Base-by-base conservation (phyloP, 2,329 filamentous ascomycete genomes). In the Neoarthrinium moseri region DNA sequence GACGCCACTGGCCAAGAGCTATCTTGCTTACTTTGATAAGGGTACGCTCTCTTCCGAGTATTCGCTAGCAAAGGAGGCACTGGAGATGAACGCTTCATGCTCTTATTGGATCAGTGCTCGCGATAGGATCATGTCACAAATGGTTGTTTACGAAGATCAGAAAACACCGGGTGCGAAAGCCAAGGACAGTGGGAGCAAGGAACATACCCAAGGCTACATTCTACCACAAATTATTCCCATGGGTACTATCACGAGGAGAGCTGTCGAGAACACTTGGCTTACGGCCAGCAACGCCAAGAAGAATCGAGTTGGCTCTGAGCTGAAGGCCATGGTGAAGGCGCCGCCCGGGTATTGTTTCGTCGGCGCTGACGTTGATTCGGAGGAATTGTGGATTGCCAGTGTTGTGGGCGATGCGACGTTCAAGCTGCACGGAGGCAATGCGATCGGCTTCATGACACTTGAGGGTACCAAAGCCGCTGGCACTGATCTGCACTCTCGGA, bases 101-200 rank as follows among this genome's bases (percentile, higher is more conserved):
- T 97, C 92, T 1, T 99, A 99, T 67, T 99, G 95, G 94, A 97
- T 99, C 57, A 96, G 90, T 59, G 91, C 94, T 13, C 81, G 94
- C 51, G 90, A 96, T 60, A 78, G 94, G 40, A 99, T 99, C 67
- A 92, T 74, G 77, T 88, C 86, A n/a, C 94, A 99, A 61, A 89
- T 97, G 77, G 91, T 95, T 2, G 87, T 99, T 1, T 96, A 95
- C 62, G 77, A 91, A 48, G 74, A 84, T 26, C 84, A 95, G 51
- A 49, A 73, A 15, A 52, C 45, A 15, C 45, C 33, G 7, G 15
- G 7, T 15, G 4, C 24, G 13, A 44, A 44, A 4, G 30, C 22
- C 17, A 43, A n/a, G 40, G 21, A 6, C 12, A 38, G 23, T 11
- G 23, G 5, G 20, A 15, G 17, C 18, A 29, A 21, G 11, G 23